Evolutionary conservation across 352 stramenopile species (phyloP), one percentile per base, ranked within the genome.

Genomic region (Phytophthora colocasiae): DNA sequence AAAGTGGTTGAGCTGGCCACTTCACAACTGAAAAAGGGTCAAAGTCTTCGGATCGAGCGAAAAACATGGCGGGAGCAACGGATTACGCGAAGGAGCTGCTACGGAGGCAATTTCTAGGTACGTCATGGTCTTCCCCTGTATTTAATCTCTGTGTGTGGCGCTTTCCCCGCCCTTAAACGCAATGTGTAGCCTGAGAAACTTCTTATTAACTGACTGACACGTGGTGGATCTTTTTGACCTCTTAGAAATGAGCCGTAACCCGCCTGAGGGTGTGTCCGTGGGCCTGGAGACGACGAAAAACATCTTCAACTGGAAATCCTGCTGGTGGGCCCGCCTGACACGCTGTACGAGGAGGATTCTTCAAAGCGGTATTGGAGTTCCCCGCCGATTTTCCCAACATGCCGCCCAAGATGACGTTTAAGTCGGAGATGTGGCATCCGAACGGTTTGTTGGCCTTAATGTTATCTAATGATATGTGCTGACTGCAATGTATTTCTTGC

Each of bases 231-330:
- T 72, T 64, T 58, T 22, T 19, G 19, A n/a, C 15, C 44, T 38
- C 24, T 31, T 87, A 99, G 97, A 99, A 77, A 95, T 99, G 69
- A 97, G 91, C 57, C 98, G 98, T 64, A 99, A 99, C 74, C 97
- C 98, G 46, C 98, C 98, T 52, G 97, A 99, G 84, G 94, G 98
- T 32, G 96, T 99, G 41, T 99, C 95, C 3, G 98, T 99, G 26
- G 98, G 98, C 11, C 88, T 99, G 29, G 86, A 22, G 97, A 99
- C 71, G 97, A 99, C 58, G 93, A 96, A 63, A n/a, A 99, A 99
- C 87, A 93, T 99, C 43, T 99, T 99, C 77, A 94, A 98, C 58
- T 99, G 98, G 96, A 99, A 81, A 97, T 99, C 47, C 81, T 99
- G 59, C 92, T 99, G 39, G 97, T 99, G 63, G 98, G 98, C 0